Conservation (phyloP, 345 rosid species). For the Reutealis trisperma region DNA sequence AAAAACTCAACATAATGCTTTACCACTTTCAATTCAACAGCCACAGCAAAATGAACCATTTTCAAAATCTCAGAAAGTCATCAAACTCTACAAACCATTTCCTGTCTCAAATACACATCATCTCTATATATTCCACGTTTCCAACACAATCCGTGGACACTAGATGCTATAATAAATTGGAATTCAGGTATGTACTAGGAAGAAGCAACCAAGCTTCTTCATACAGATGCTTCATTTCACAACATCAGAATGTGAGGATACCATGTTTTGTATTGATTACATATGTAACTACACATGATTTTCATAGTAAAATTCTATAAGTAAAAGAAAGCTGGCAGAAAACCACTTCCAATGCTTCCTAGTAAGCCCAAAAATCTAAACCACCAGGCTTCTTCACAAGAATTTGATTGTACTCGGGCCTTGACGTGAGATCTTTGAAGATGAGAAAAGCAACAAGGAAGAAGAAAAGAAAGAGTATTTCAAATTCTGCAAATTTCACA, state of each 20-base stretch:
- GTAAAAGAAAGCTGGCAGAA: background rate
- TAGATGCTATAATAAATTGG: background rate
- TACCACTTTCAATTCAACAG: background rate
- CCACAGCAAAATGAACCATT: background rate
- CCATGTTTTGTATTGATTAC: background rate
- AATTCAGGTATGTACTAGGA: background rate
- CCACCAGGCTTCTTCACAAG: slow-evolving; percentile 73
- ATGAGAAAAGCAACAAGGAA: slow-evolving; percentile 54
- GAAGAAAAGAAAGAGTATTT: slow-evolving; percentile 65
- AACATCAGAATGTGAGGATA: background rate
- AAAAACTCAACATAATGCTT: no score
- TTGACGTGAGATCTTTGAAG: slow-evolving; percentile 68
- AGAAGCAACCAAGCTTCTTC: background rate
- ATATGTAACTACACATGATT: background rate
- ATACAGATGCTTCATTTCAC: background rate
- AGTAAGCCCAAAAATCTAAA: slow-evolving; percentile 47
- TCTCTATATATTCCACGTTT: no score
- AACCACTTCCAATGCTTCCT: slow-evolving; percentile 13
- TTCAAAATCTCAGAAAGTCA: background rate
- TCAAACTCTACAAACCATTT: background rate
- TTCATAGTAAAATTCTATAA: slow-evolving; percentile 1
- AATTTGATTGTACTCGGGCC: slow-evolving; percentile 65
- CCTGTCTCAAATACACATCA: background rate
- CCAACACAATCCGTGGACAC: background rate
- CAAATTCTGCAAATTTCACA: slow-evolving; percentile 56